phyloP scores from a whole-genome alignment of 257 asterid species.

The Ophiorrhiza pumila region DNA sequence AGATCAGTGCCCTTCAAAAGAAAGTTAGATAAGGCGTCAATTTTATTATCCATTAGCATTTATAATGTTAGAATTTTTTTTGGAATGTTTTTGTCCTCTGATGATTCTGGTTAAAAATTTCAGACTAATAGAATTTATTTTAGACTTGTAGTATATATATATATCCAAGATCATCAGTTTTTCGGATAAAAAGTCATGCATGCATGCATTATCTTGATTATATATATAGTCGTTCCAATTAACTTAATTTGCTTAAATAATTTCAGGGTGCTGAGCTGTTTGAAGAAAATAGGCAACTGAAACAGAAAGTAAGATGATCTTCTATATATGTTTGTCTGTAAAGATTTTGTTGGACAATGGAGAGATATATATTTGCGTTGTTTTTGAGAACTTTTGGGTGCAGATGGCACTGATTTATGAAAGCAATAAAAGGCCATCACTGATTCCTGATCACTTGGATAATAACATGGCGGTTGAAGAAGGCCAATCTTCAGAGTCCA shows the following conservation, averaged over 20 bases:
- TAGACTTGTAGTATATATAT: too few species aligned
- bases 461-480: conserved; percentile 27
- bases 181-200: not conserved
- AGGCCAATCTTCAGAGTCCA: conserved; percentile 42
- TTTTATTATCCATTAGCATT: too few species aligned
- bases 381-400: not conserved
- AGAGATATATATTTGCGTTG: too few species aligned
- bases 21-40: conserved; percentile 22
- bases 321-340: not conserved
- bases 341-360: too few species aligned
- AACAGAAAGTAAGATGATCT: conserved; percentile 25
- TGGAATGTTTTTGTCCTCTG: too few species aligned
- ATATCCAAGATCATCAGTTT: too few species aligned
- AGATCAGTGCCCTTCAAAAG: conserved; percentile 32
- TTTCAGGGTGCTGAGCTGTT: conserved; percentile 34
- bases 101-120: too few species aligned
- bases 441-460: not conserved
- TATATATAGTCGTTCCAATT: too few species aligned
- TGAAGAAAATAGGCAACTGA: conserved; percentile 35
- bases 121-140: too few species aligned
- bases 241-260: not conserved
- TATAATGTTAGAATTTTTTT: not conserved
- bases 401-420: conserved; percentile 28
- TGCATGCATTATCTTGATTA: not conserved
- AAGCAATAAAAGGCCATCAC: conserved; percentile 24